Evolutionary conservation across 2,329 filamentous ascomycete species (phyloP).

Genomic region (Calonectria fujianensis): DNA sequence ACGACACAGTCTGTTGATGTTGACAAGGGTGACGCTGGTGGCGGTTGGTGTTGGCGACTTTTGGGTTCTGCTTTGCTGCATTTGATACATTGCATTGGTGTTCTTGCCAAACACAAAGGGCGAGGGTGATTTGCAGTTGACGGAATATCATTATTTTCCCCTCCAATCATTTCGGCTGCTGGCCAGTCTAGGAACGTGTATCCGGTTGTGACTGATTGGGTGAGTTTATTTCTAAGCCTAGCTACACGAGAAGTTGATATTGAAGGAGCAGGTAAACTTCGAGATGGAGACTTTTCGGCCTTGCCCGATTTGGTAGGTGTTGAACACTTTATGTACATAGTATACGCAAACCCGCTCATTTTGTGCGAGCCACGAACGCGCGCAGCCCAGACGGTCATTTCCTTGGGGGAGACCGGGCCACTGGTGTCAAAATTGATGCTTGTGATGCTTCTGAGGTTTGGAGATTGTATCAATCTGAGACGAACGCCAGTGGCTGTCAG

Average conservation of each 20-base stretch:
- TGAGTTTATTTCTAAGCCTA: not conserved
- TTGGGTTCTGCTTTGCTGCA: not conserved
- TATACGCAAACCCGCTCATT: not conserved
- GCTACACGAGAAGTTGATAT: not conserved
- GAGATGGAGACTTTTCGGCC: constrained; percentile 3
- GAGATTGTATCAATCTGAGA: constrained; percentile 20
- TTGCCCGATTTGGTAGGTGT: constrained; percentile 24
- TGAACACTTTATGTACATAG: constrained; percentile 3
- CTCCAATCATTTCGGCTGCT: not conserved
- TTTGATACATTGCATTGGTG: constrained; percentile 4
- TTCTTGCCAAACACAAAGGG: constrained; percentile 1
- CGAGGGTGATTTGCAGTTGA: not conserved
- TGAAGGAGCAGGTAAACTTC: not conserved
- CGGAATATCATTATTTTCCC: constrained; percentile 6
- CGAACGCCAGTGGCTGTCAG: constrained; percentile 11
- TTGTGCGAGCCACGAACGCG: not conserved
- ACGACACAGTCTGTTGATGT: constrained; percentile 25
- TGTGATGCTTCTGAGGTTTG: constrained; percentile 2
- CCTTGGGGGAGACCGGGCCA: not conserved
- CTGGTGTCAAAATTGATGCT: not conserved
- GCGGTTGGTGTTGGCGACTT: constrained; percentile 2
- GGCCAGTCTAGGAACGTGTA: not conserved
- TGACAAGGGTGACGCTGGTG: not conserved
- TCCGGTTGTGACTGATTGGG: not conserved
- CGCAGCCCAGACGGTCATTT: not conserved